These are phyloP conservation scores for Cardiospermum halicacabum DNA, from an alignment of 345 rosid genomes.

Conservation along the genomic window DNA sequence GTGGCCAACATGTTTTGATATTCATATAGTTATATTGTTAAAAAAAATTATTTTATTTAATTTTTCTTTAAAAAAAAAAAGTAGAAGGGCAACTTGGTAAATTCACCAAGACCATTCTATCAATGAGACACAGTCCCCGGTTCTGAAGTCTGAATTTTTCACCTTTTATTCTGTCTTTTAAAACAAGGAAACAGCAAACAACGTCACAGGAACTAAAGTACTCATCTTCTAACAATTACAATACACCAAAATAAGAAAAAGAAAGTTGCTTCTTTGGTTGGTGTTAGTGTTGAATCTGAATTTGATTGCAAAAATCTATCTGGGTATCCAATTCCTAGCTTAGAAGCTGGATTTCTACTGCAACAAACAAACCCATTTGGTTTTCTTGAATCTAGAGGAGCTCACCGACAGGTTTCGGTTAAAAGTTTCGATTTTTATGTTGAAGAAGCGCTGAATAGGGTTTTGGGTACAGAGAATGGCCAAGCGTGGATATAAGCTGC, in stretches of 20 bases:
- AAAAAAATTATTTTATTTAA: not conserved
- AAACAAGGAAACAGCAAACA: not conserved
- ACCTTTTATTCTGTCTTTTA: not conserved
- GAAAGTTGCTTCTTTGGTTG: slow-evolving; percentile 12
- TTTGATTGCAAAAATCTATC: slow-evolving; percentile 14
- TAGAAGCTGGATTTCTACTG: slow-evolving; percentile 27
- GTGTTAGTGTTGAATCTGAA: slow-evolving; percentile 27
- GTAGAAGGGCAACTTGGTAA: slow-evolving; percentile 16
- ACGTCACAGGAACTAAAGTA: too few species aligned
- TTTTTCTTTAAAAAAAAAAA: not conserved
- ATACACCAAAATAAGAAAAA: not conserved
- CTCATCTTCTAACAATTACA: not conserved
- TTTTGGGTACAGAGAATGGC: slow-evolving; percentile 35
- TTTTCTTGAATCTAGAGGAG: slow-evolving; percentile 5
- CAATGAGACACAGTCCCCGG: not conserved
- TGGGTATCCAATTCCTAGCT: slow-evolving; percentile 39
- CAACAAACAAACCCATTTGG: slow-evolving; percentile 19
- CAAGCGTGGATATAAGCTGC: slow-evolving; percentile 95
- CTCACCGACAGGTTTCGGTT: slow-evolving; percentile 17
- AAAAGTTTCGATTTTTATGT: not conserved
- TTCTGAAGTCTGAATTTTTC: slow-evolving; percentile 20
- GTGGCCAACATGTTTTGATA: slow-evolving; percentile 5
- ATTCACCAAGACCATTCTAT: not conserved
- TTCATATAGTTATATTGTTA: not conserved
- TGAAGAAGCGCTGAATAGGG: not conserved